Evolutionary conservation across 2,329 filamentous ascomycete genomes (phyloP).

Genomic region (Cercospora beticola): DNA sequence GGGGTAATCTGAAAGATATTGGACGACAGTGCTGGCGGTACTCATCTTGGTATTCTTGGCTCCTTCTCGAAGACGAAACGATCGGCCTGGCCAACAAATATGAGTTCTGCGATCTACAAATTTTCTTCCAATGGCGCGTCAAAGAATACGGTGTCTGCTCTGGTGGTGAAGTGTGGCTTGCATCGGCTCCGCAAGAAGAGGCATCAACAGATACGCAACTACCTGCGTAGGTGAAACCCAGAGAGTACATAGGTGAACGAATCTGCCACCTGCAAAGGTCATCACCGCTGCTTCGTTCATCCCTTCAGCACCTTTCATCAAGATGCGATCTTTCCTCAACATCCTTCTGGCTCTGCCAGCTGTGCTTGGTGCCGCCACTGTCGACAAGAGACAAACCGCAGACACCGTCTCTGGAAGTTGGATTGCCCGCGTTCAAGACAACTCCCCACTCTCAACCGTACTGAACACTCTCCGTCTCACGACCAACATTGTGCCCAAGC

Average conservation of each 20-base stretch:
- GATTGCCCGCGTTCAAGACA: slow-evolving; percentile 25
- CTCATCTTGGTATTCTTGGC: slow-evolving; percentile 6
- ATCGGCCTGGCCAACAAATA: background rate
- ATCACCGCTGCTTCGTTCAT: background rate
- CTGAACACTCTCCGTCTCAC: slow-evolving; percentile 17
- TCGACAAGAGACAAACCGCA: slow-evolving; percentile 20
- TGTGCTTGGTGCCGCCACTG: slow-evolving; percentile 23
- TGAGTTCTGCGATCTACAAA: background rate
- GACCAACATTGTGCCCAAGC: slow-evolving; percentile 24
- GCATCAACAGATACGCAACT: background rate
- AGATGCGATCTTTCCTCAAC: slow-evolving; percentile 27
- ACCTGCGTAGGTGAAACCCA: background rate
- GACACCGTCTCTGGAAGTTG: slow-evolving; percentile 25
- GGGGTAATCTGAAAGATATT: background rate
- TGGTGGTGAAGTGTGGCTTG: background rate
- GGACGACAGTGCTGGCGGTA: background rate
- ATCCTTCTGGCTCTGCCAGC: slow-evolving; percentile 26
- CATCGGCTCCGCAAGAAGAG: background rate
- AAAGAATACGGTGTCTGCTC: background rate
- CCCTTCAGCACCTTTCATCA: background rate
- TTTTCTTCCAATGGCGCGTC: background rate
- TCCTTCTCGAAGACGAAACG: slow-evolving; percentile 8
- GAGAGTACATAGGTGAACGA: background rate
- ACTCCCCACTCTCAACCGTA: slow-evolving; percentile 18
- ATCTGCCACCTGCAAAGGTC: background rate